Conservation (phyloP, 306 rosid species). For the Casuarina equisetifolia region DNA sequence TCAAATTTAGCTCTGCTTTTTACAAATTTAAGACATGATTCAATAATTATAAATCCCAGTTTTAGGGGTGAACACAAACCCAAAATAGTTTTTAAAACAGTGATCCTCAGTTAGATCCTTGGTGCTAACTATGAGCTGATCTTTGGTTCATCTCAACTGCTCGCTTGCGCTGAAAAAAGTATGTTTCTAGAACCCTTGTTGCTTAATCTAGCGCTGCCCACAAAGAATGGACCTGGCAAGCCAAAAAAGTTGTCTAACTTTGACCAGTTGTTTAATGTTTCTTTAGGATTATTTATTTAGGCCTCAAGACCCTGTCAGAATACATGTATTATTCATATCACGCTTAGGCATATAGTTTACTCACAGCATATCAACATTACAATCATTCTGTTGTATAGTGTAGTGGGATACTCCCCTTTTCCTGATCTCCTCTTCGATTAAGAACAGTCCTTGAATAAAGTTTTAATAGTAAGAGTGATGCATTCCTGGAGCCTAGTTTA, state of each 20-base stretch:
- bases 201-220: no score
- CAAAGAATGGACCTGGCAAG: not conserved
- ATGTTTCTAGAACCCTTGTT: no score
- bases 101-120: no score
- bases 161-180: no score
- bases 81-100: no score
- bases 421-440: slow-evolving; percentile 40
- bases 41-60: no score
- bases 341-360: slow-evolving; percentile 60
- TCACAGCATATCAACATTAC: slow-evolving; percentile 52
- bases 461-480: slow-evolving; percentile 32
- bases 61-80: no score
- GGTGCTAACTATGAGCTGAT: no score
- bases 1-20: no score
- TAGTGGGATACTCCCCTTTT: slow-evolving; percentile 32
- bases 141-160: no score
- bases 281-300: not conserved
- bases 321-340: slow-evolving; percentile 55
- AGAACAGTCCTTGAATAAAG: slow-evolving; percentile 36
- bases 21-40: no score
- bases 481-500: slow-evolving; percentile 29
- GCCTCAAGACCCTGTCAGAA: slow-evolving; percentile 27
- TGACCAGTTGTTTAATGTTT: slow-evolving; percentile 2
- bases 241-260: not conserved
- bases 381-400: slow-evolving; percentile 43